Conservation (phyloP, 177 flowering plant species). For the Vitis hybrid region DNA sequence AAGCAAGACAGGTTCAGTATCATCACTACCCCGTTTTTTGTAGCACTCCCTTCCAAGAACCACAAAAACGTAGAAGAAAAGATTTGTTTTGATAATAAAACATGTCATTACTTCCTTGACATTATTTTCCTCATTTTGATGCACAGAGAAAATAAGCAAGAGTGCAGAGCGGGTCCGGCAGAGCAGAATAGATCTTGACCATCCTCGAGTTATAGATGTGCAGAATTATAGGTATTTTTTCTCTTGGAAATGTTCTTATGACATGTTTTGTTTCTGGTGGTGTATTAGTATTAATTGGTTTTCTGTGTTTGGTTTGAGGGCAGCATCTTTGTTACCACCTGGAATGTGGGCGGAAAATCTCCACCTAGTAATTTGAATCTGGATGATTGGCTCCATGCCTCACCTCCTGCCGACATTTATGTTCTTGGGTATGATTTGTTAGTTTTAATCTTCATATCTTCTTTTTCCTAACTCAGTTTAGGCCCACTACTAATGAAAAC, state of each 20-base stretch:
- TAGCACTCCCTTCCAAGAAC: neutral
- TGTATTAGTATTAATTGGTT: neutral
- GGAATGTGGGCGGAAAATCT: conserved; percentile 69
- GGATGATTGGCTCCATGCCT: conserved; percentile 60
- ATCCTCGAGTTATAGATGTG: conserved; percentile 72
- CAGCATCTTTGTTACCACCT: conserved; percentile 62
- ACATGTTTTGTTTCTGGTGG: neutral
- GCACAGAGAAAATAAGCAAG: conserved; percentile 59
- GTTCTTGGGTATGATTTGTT: conserved; percentile 50
- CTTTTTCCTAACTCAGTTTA: neutral
- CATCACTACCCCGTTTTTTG: neutral
- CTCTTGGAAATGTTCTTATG: neutral
- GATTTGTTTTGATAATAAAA: too few species aligned
- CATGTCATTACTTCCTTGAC: neutral
- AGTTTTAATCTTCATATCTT: neutral
- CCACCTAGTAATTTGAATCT: conserved; percentile 49
- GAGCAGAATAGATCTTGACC: conserved; percentile 62
- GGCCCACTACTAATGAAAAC: neutral
- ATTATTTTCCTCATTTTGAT: conserved; percentile 9
- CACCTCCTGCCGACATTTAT: conserved; percentile 61
- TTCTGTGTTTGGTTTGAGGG: conserved; percentile 16
- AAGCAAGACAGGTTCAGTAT: conserved; percentile 70
- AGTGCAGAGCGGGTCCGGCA: conserved; percentile 49
- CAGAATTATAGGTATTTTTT: conserved; percentile 68
- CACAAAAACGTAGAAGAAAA: neutral